A percentile compares a stretch with the other conserved stretches of the same genome.
Conservation (phyloP, 2,329 filamentous ascomycete species). For the Thyridium curvatum region DNA sequence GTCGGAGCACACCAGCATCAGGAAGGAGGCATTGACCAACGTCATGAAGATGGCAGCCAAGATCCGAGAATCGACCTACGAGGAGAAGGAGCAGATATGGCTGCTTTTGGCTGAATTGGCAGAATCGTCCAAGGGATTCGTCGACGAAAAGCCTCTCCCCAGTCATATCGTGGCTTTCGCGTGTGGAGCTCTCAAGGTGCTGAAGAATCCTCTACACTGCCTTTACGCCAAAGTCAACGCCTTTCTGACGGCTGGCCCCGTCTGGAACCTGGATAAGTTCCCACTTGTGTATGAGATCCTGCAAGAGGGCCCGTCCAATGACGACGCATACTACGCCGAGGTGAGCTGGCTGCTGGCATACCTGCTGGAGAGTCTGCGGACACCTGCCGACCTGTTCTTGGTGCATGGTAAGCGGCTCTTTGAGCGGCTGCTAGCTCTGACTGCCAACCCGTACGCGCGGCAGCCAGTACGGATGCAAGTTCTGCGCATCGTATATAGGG, state of each 20-base stretch:
- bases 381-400: constrained; percentile 50
- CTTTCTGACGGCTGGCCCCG: constrained; percentile 72
- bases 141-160: constrained; percentile 56
- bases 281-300: constrained; percentile 61
- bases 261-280: constrained; percentile 69
- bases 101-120: constrained; percentile 73
- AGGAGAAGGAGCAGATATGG: constrained; percentile 72
- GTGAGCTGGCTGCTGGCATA: constrained; percentile 69
- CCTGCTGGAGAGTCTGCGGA: constrained; percentile 61
- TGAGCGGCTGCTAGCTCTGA: constrained; percentile 67
- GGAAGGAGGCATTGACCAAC: constrained; percentile 68
- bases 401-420: constrained; percentile 61
- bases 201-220: constrained; percentile 71
- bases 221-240: constrained; percentile 83
- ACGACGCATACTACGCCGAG: constrained; percentile 68
- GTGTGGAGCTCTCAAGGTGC: constrained; percentile 59
- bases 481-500: constrained; percentile 57
- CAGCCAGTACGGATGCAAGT: constrained; percentile 53
- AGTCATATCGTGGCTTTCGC: constrained; percentile 74
- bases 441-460: constrained; percentile 58
- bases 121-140: constrained; percentile 59
- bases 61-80: constrained; percentile 62
- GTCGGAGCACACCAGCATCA: constrained; percentile 68
- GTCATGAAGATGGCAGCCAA: constrained; percentile 59
- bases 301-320: constrained; percentile 60